Conservation (phyloP, 2,329 filamentous ascomycete genomes). For the Chrysosporium queenslandicum region DNA sequence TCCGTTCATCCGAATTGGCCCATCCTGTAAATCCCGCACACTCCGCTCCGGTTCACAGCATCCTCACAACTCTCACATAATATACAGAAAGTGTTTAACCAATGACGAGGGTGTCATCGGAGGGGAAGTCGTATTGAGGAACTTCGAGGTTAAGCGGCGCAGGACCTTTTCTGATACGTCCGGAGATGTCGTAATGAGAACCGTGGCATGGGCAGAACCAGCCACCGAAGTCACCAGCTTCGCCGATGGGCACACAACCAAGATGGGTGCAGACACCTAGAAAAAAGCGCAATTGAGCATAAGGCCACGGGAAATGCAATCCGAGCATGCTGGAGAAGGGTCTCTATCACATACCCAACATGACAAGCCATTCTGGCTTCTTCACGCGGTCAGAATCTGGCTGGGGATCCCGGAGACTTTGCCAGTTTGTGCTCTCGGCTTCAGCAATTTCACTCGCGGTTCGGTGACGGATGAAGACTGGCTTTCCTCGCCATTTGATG, state of each 20-base stretch:
- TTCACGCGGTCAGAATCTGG: conserved; percentile 85
- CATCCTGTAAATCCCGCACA: background rate
- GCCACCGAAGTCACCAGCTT: conserved; percentile 93
- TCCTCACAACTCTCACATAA: background rate
- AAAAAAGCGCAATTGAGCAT: conserved; percentile 1
- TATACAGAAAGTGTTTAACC: conserved; percentile 53
- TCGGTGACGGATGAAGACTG: conserved; percentile 98
- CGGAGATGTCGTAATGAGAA: conserved; percentile 99
- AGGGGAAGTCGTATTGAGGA: conserved; percentile 82
- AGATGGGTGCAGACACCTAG: conserved; percentile 96
- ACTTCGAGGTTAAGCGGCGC: conserved; percentile 97
- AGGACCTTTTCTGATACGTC: conserved; percentile 93
- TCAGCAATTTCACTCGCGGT: conserved; percentile 87
- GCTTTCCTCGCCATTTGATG: conserved; percentile 99
- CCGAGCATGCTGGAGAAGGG: conserved; percentile 19
- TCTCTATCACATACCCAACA: conserved; percentile 62
- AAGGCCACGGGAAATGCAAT: background rate
- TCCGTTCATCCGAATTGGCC: background rate
- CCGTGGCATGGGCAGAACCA: conserved; percentile 99
- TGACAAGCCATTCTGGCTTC: conserved; percentile 97
- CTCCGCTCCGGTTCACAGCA: background rate
- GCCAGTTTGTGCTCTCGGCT: conserved; percentile 77
- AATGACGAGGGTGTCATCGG: conserved; percentile 80
- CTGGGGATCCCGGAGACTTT: conserved; percentile 82
- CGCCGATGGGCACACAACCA: conserved; percentile 97